Conservation (phyloP, 768 basidiomycete species). For the Phylloporus sp. region DNA sequence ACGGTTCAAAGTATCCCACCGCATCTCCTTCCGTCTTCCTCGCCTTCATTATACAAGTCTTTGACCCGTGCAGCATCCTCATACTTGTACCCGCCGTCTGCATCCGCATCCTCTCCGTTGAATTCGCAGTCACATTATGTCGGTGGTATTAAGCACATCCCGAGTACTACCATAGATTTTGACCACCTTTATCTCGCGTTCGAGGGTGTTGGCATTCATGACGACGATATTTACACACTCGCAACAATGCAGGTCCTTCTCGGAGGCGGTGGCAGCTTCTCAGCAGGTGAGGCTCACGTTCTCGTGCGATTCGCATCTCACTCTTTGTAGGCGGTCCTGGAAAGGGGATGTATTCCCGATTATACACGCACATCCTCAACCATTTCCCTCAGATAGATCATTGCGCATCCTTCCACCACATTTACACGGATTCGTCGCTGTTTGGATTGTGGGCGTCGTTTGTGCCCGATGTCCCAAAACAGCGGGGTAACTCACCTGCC, state of each 20-base stretch:
- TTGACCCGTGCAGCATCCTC: slow-evolving; percentile 74
- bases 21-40: slow-evolving; percentile 54
- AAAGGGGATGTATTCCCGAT: slow-evolving; percentile 97
- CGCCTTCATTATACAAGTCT: slow-evolving; percentile 58
- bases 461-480: slow-evolving; percentile 55
- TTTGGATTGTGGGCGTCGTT: slow-evolving; percentile 91
- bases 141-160: slow-evolving; percentile 76
- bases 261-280: slow-evolving; percentile 95
- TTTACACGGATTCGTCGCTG: slow-evolving; percentile 90
- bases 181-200: slow-evolving; percentile 92
- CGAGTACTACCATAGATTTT: slow-evolving; percentile 63
- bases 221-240: slow-evolving; percentile 88
- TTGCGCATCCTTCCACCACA: slow-evolving; percentile 96
- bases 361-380: slow-evolving; percentile 95
- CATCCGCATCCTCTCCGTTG: slow-evolving; percentile 6
- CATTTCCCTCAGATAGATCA: slow-evolving; percentile 92
- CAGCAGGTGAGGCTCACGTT: slow-evolving; percentile 55
- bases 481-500: slow-evolving; percentile 57
- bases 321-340: slow-evolving; percentile 75
- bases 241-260: slow-evolving; percentile 94
- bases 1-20: slow-evolving; percentile 41
- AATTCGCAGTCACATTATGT: slow-evolving; percentile 59
- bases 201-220: slow-evolving; percentile 87
- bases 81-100: slow-evolving; percentile 50
- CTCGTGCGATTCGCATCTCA: slow-evolving; percentile 2